Conservation (phyloP, 2,329 filamentous ascomycete genomes). For the Mycosphaerella sp. region DNA sequence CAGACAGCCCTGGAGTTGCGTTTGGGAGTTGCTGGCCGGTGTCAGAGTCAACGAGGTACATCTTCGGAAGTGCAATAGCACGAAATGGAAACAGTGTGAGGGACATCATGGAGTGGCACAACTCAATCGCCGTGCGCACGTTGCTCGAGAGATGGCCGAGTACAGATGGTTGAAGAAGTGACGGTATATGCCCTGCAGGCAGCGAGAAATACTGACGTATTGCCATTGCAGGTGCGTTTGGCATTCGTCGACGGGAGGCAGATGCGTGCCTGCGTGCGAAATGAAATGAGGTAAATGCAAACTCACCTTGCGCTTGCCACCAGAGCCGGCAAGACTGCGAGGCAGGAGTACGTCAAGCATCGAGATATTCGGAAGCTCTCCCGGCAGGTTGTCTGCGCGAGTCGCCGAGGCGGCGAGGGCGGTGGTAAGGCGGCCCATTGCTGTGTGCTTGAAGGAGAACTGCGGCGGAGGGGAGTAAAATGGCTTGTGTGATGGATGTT, state of each 20-base stretch:
- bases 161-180: too few species aligned
- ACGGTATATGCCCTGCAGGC: too few species aligned
- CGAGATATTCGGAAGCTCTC: conserved; percentile 26
- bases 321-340: conserved; percentile 4
- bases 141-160: not conserved
- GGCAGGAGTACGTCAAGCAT: conserved; percentile 31
- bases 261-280: not conserved
- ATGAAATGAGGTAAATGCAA: conserved; percentile 6
- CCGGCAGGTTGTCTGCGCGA: conserved; percentile 26
- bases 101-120: not conserved
- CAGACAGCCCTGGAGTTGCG: not conserved
- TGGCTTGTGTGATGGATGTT: too few species aligned
- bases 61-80: conserved; percentile 10
- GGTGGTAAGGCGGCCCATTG: conserved; percentile 30
- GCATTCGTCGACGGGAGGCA: not conserved
- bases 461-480: too few species aligned
- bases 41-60: conserved; percentile 28
- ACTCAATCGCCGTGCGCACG: not conserved
- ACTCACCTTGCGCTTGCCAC: conserved; percentile 19
- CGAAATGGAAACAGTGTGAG: conserved; percentile 2
- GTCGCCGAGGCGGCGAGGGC: conserved; percentile 24
- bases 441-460: not conserved
- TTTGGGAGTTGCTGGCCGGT: conserved; percentile 25
- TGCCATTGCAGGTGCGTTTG: not conserved
- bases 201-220: not conserved